Evolutionary conservation across 805 yeast species (phyloP), one percentile per base, ranked within the genome.

Genomic region (Candida krabiensis): DNA sequence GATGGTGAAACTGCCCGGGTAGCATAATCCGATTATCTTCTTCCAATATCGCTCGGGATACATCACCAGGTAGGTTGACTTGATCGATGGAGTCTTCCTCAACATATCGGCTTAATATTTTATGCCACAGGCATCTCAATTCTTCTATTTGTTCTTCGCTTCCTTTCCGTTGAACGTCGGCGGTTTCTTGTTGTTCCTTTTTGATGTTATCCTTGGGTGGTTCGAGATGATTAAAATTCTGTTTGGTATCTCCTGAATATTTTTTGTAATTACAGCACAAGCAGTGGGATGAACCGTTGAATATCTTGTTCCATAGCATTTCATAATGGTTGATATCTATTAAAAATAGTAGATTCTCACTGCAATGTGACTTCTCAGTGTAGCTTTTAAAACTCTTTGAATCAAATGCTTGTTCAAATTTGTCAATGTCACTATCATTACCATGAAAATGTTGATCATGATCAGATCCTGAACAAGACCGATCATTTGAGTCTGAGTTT

Each of bases 31-130:
- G 25, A 8, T 5, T 33, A 23, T 52, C 50, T 36, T 64, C 70
- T 9, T 29, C 17, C 9, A 59, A 39, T n/a, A 61, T 43, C 14
- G 46, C 49, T 12, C 60, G 53, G 42, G 55, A 61, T 3, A 72
- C 58, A 6, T 63, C 60, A 41, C 62, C 52, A 0, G 79, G 71
- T 17, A 77, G 45, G 52, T 77, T 77, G 41, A 77, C 65, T 52
- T 77, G 79, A 28, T 61, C 62, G 2, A 70, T 67, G 1, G 81
- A 63, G 38, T 72, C 65, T 11, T 60, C 61, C 9, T 46, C 40
- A 27, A 77, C 64, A 49, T 67, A 77, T n/a, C 49, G 55, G 16
- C 50, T 43, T 13, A 77, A 54, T 28, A 77, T 68, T 36, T 50
- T 24, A 5, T 21, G 30, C 56, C 59, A 56, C n/a, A n/a, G n/a